A percentile compares a stretch with the other conserved stretches of the same genome.
Conservation (phyloP, 306 rosid species). For the Cucurbita argyrosperma region DNA sequence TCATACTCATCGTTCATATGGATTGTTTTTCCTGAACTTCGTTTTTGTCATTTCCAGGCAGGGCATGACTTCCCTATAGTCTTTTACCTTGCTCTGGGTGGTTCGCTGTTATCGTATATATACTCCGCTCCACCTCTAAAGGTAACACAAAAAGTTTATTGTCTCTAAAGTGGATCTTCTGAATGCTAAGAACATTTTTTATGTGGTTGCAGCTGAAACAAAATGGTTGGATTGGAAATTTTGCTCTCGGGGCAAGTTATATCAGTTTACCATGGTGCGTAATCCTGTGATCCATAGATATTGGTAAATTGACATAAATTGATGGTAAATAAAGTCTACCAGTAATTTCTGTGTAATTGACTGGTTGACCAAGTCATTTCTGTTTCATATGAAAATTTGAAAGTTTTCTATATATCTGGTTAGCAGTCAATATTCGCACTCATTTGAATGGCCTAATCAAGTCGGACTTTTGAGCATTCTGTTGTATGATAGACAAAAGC, state of each 20-base stretch:
- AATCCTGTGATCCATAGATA: constrained; percentile 15
- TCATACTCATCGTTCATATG: background rate
- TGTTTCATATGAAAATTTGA: background rate
- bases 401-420: background rate
- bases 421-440: background rate
- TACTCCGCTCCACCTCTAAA: constrained; percentile 96
- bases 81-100: constrained; percentile 83
- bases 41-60: constrained; percentile 39
- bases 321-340: background rate
- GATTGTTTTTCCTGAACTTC: constrained; percentile 13
- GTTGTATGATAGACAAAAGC: background rate
- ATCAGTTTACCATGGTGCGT: constrained; percentile 90
- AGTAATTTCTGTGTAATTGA: background rate
- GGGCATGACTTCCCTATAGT: constrained; percentile 69
- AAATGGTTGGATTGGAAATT: constrained; percentile 99
- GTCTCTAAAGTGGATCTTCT: background rate
- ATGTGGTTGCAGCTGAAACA: constrained; percentile 65
- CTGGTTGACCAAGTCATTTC: background rate
- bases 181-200: constrained; percentile 15
- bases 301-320: background rate
- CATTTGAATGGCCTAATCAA: background rate
- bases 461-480: background rate
- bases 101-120: constrained; percentile 76
- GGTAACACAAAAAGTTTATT: constrained; percentile 21
- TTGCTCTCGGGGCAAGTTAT: constrained; percentile 98